Percentiles rank a stretch among this genome's conserved stretches.
Conservation (phyloP, 306 rosid genomes). For the Cucurbita ficifolia region DNA sequence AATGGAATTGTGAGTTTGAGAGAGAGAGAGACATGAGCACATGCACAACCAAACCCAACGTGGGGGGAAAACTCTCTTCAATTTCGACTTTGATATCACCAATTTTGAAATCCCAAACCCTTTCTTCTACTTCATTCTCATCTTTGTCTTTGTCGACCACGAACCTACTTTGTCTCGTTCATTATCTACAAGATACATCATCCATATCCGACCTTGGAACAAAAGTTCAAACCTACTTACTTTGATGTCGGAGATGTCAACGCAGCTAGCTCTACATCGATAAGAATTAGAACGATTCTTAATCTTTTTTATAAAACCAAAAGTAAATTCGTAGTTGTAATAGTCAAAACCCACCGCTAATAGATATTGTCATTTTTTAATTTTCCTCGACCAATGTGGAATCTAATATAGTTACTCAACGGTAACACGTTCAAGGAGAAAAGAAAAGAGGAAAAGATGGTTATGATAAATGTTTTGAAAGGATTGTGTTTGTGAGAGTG, state of each 20-base stretch:
- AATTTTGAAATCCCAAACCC: background rate
- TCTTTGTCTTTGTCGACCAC: background rate
- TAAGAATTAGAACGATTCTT: too few species aligned
- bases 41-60: background rate
- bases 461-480: background rate
- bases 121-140: background rate
- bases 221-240: too few species aligned
- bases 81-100: background rate
- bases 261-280: too few species aligned
- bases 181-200: background rate
- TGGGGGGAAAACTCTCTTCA: background rate
- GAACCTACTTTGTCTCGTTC: background rate
- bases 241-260: too few species aligned
- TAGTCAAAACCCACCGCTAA: too few species aligned
- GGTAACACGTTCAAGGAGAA: too few species aligned
- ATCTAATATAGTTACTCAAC: too few species aligned
- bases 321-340: too few species aligned
- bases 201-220: background rate
- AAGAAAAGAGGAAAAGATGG: background rate
- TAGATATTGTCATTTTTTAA: too few species aligned
- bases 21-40: conserved; percentile 1
- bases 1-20: background rate
- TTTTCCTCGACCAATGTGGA: too few species aligned
- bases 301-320: too few species aligned
- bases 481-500: background rate